phyloP scores from a whole-genome alignment of 352 stramenopile genomes.

The Pythium sp. region DNA sequence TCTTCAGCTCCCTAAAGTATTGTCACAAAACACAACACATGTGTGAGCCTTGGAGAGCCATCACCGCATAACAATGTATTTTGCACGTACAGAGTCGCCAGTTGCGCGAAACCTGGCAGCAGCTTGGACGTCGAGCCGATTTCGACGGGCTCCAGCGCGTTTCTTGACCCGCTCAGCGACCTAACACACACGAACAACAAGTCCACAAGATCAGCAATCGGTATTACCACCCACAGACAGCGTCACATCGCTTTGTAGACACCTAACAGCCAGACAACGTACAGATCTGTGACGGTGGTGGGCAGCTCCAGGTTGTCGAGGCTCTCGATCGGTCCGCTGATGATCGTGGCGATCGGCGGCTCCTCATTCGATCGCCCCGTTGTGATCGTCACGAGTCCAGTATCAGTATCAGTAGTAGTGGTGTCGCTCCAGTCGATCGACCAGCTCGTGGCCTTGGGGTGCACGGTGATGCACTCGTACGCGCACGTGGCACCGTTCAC shows the following conservation, averaged over 20 bases:
- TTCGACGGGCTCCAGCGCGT: not conserved
- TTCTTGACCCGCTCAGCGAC: constrained; percentile 3
- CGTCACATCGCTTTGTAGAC: not conserved
- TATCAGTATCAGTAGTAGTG: not conserved
- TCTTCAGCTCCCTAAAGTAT: not conserved
- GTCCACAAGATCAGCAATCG: not conserved
- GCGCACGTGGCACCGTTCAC: constrained; percentile 13
- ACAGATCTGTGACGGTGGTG: constrained; percentile 6
- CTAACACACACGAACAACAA: not conserved
- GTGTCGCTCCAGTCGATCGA: constrained; percentile 2
- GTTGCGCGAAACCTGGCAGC: constrained; percentile 3
- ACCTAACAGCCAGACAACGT: not conserved
- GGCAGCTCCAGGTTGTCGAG: constrained; percentile 12
- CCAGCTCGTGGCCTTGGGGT: not conserved
- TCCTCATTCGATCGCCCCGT: not conserved
- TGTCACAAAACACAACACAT: not conserved
- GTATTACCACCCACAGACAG: not conserved
- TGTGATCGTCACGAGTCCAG: not conserved
- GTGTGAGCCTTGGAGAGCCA: not conserved
- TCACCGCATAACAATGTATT: not conserved
- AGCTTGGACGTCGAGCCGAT: not conserved
- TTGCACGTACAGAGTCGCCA: constrained; percentile 6
- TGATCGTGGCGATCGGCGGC: not conserved
- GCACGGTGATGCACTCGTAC: constrained; percentile 8
- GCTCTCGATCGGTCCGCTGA: constrained; percentile 9